These are phyloP conservation scores for Penicillium sp. DNA, from an alignment of 2,329 filamentous ascomycete genomes.

Conservation along the genomic window DNA sequence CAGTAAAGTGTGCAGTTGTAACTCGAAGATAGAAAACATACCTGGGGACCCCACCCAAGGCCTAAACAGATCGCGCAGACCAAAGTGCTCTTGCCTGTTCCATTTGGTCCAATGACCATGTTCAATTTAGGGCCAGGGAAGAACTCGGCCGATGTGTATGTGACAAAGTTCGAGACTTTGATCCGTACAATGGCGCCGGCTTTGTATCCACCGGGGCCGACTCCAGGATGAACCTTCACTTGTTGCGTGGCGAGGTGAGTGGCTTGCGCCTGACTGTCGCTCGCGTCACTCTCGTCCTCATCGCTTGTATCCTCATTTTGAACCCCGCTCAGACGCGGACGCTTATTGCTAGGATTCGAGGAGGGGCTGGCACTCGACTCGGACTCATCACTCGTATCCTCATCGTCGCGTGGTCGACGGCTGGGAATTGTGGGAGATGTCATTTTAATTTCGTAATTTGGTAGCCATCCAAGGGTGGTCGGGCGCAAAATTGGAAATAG, in stretches of 20 bases:
- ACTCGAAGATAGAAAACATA: slow-evolving; percentile 26
- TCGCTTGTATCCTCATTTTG: slow-evolving; percentile 1
- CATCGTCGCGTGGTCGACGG: slow-evolving; percentile 28
- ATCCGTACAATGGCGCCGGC: slow-evolving; percentile 87
- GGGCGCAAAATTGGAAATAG: slow-evolving; percentile 5
- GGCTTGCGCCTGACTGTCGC: not conserved
- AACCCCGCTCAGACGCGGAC: slow-evolving; percentile 5
- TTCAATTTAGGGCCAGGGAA: slow-evolving; percentile 87
- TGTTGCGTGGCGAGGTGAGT: slow-evolving; percentile 1
- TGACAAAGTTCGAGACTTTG: slow-evolving; percentile 83
- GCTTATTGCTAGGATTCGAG: slow-evolving; percentile 2
- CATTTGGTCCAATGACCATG: slow-evolving; percentile 99
- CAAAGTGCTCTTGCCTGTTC: slow-evolving; percentile 93
- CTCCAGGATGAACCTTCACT: slow-evolving; percentile 6
- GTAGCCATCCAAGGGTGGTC: slow-evolving; percentile 7
- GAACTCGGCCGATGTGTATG: slow-evolving; percentile 88
- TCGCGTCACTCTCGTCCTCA: slow-evolving; percentile 1
- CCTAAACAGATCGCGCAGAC: slow-evolving; percentile 96
- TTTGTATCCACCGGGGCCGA: slow-evolving; percentile 27
- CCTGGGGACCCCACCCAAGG: slow-evolving; percentile 70
- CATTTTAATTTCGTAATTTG: slow-evolving; percentile 21
- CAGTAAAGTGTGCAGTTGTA: not conserved
- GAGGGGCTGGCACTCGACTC: not conserved
- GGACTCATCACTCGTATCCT: slow-evolving; percentile 11
- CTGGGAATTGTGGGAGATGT: slow-evolving; percentile 23